Conservation (phyloP, 2,329 filamentous ascomycete genomes). For the Epichloe gansuensis region DNA sequence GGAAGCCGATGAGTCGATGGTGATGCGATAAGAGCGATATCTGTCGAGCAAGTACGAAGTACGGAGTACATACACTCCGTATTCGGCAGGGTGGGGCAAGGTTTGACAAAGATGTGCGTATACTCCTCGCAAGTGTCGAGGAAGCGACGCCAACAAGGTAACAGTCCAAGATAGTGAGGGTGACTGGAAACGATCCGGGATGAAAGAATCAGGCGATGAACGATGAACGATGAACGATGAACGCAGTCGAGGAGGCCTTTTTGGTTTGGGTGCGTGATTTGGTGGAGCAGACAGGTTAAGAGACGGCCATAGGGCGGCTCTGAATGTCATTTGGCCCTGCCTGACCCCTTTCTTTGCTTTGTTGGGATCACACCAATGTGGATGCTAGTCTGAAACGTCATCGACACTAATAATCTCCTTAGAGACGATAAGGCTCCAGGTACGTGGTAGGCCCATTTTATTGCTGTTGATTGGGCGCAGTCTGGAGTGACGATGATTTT, state of each 20-base stretch:
- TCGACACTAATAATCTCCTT: background rate
- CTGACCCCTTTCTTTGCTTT: background rate
- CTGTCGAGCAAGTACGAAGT: background rate
- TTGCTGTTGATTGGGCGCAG: too few species aligned
- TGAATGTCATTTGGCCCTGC: background rate
- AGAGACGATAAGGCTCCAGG: too few species aligned
- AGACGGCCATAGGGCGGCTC: background rate
- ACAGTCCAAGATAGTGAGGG: background rate
- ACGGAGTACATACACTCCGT: background rate
- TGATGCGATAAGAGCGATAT: constrained; percentile 5
- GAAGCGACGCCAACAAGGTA: background rate
- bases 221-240: background rate
- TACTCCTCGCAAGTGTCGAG: background rate
- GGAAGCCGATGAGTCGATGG: background rate
- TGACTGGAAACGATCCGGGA: background rate
- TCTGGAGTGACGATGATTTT: too few species aligned
- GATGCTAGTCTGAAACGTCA: background rate
- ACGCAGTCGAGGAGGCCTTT: background rate
- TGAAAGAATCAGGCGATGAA: background rate
- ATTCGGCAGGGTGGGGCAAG: background rate
- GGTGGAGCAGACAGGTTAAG: background rate
- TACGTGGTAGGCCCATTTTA: too few species aligned
- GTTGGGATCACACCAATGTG: background rate
- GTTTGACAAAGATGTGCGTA: background rate
- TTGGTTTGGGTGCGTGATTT: background rate